Evolutionary conservation across 2,329 filamentous ascomycete genomes (phyloP).

Genomic region (Lasiodiplodia gonubiensis): DNA sequence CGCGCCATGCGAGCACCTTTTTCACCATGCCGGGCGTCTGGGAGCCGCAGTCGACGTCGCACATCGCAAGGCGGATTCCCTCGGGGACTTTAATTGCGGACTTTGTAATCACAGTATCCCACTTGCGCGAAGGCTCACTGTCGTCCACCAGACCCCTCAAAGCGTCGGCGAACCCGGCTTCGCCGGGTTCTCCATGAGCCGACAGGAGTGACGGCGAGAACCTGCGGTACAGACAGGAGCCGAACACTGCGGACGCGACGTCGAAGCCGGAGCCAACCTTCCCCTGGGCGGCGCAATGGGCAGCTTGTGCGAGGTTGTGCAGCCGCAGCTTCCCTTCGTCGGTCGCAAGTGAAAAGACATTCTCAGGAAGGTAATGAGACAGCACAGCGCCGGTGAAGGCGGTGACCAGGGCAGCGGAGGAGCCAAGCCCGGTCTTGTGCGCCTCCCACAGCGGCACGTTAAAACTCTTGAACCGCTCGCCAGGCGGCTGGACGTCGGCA

Average conservation of each 20-base stretch:
- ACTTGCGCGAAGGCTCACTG: conserved; percentile 56
- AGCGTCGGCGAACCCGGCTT: conserved; percentile 66
- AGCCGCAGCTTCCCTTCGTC: conserved; percentile 65
- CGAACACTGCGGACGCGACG: conserved; percentile 89
- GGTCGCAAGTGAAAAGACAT: conserved; percentile 62
- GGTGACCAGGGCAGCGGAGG: conserved; percentile 91
- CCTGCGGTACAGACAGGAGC: conserved; percentile 87
- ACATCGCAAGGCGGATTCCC: conserved; percentile 84
- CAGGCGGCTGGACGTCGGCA: conserved; percentile 37
- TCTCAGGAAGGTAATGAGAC: conserved; percentile 70
- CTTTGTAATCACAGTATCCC: conserved; percentile 81
- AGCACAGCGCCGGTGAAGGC: conserved; percentile 79
- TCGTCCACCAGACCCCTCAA: conserved; percentile 72
- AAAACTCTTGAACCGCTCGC: conserved; percentile 74
- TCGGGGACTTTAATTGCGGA: conserved; percentile 72
- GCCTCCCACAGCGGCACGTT: conserved; percentile 75
- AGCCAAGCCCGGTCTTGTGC: conserved; percentile 95
- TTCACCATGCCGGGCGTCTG: conserved; percentile 97
- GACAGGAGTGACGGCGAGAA: conserved; percentile 82
- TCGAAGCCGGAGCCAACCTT: conserved; percentile 97
- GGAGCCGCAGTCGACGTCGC: conserved; percentile 92
- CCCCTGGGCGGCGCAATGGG: conserved; percentile 94
- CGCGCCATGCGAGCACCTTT: conserved; percentile 82
- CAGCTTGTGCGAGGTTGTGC: conserved; percentile 92
- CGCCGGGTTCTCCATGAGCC: conserved; percentile 68